Base-by-base conservation (phyloP, 2,329 filamentous ascomycete species). In the Neodidymelliopsis sp. region DNA sequence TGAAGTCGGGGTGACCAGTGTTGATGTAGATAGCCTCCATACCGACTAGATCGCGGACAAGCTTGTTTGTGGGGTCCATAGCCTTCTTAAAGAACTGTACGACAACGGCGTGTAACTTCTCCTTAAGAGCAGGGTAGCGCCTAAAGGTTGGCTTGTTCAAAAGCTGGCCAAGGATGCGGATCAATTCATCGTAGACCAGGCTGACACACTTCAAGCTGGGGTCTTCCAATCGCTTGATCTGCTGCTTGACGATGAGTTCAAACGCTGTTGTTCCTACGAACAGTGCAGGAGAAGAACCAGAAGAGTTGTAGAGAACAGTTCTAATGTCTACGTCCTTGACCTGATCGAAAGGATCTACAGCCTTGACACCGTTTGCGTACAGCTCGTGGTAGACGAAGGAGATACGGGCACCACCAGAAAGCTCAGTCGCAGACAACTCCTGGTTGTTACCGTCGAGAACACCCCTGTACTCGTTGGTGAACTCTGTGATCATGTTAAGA, bases 1-100 rank as follows among this genome's bases (percentile, higher is more conserved):
- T 79, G 76, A 99, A 99, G 71, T 99, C 94, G 8, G 94, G 94
- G 72, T 99, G 95, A 8, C 91, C 94, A 22, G 95, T 99, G 79
- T 99, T 99, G 80, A 99, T 89, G 74, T 99, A 99, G 78, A 90
- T 95, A 11, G 92, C 79, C 75, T 99, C 94, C 94, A 99, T 99
- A 8, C 87, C 78, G 19, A 99, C 93, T 29, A 99, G 82, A 71
- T 99, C 94, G 66, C 79, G 86, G 48, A 99, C 94, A 36, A 99
- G 83, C 81, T 97, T 97, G 79, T 97, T 97, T 27, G 94, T 96
- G 6, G 94, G 94, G 43, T 97, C 91, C 90, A 97, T 96, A 43
- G 91, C 87, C 79, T 96, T 96, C 79, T 97, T 97, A 82, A 97
- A 97, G 77, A 99, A 99, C 8, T 79, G 69, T 62, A 99, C 94